Evolutionary conservation across 2,329 filamentous ascomycete genomes (phyloP), one percentile per base, ranked within the genome.

Genomic region (Colletotrichum sp.): DNA sequence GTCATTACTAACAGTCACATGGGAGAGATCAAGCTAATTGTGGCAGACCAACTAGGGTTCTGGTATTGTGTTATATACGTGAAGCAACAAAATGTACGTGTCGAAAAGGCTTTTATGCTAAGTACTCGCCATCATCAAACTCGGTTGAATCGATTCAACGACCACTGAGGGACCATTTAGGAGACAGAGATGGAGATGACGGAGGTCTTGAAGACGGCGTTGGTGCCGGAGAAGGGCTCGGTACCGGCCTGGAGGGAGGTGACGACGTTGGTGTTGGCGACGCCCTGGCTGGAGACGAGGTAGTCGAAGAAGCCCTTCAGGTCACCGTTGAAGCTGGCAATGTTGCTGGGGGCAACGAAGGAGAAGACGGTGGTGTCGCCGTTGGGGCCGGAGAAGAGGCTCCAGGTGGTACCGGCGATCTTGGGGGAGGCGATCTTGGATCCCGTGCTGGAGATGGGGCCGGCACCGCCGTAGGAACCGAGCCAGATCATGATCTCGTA

Each of bases 281-380:
- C 82, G 2, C 86, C 86, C 76, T 90, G 82, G 75, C 82, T 85
- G 21, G 76, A 73, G 31, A 82, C 83, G 34, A 92, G 81, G 79
- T 91, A 91, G 24, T 81, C 84, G 76, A 91, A 82, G 83, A 93
- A 92, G 8, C 84, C 81, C 77, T 84, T 84, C 76, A 92, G 76
- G 78, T 93, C 89, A 43, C 86, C 90, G 58, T 81, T 85, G 82
- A 90, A 93, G 80, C 73, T 85, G 31, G 82, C 85, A 34, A 88
- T 81, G 16, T 86, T 78, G 38, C 80, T 84, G 11, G 76, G 65
- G 34, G 78, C 80, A 57, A 82, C 78, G 68, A 82, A 93, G 78
- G 87, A 89, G 83, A 87, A 93, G 21, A 93, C 91, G 12, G 86
- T 89, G 79, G 86, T 91, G 69, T 82, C 79, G 38, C 88, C 88